These are phyloP conservation scores for Naumovozyma dairenensis DNA, from an alignment of 805 yeast genomes.

Conservation along the genomic window DNA sequence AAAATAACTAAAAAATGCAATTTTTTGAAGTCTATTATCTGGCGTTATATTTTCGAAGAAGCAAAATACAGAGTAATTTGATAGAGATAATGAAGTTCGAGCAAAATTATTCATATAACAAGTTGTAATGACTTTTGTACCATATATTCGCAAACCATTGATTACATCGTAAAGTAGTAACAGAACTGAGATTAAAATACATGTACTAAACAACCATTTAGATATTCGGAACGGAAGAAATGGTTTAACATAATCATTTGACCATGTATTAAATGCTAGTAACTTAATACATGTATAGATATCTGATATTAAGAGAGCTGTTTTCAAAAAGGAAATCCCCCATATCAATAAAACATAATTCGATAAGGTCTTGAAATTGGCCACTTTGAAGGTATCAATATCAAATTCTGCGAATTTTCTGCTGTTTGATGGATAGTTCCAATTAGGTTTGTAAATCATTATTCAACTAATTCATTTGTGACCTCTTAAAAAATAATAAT, in stretches of 20 bases:
- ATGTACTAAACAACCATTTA: slow-evolving; percentile 69
- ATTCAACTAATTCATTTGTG: no score
- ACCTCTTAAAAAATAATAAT: no score
- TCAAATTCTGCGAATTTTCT: slow-evolving; percentile 24
- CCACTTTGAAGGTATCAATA: slow-evolving; percentile 15
- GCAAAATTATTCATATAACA: slow-evolving; percentile 63
- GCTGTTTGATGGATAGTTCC: slow-evolving; percentile 18
- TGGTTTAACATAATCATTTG: slow-evolving; percentile 40
- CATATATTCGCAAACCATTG: slow-evolving; percentile 47
- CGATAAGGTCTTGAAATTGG: slow-evolving; percentile 14
- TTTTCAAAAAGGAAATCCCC: slow-evolving; percentile 36
- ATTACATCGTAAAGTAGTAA: slow-evolving; percentile 47
- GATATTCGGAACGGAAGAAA: slow-evolving; percentile 40
- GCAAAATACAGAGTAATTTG: slow-evolving; percentile 58
- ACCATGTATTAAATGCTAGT: slow-evolving; percentile 64
- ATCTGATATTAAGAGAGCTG: slow-evolving; percentile 55
- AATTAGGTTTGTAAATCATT: slow-evolving; percentile 15
- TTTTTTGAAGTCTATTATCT: slow-evolving; percentile 53
- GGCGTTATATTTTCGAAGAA: slow-evolving; percentile 62
- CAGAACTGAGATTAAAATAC: slow-evolving; percentile 62
- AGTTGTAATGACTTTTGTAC: slow-evolving; percentile 55
- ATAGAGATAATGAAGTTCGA: slow-evolving; percentile 44
- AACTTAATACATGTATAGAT: slow-evolving; percentile 69
- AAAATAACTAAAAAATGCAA: slow-evolving; percentile 54
- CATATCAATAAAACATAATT: slow-evolving; percentile 16